Percentiles rank a stretch among this genome's conserved stretches.
phyloP scores from a whole-genome alignment of 2,329 filamentous ascomycete species.

The Geosmithia flava region DNA sequence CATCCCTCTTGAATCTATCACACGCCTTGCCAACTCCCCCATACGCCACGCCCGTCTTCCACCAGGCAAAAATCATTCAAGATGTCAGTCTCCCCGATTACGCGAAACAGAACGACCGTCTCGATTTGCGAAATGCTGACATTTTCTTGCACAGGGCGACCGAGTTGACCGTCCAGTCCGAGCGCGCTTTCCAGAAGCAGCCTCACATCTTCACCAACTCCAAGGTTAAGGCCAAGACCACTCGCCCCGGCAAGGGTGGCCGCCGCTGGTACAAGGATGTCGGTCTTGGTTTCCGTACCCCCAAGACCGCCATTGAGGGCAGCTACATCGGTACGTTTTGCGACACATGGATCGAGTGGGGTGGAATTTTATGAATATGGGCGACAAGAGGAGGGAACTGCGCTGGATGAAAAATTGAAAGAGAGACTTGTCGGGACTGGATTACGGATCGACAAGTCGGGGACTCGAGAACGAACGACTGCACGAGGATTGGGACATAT shows the following conservation, averaged over 20 bases:
- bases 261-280: constrained; percentile 99
- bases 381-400: neutral
- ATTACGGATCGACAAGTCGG: neutral
- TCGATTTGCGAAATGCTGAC: constrained; percentile 1
- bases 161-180: constrained; percentile 98
- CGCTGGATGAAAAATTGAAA: neutral
- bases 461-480: neutral
- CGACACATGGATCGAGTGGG: neutral
- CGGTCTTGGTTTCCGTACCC: constrained; percentile 97
- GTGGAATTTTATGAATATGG: neutral
- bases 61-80: constrained; percentile 28
- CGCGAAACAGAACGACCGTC: constrained; percentile 2
- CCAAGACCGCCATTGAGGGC: constrained; percentile 97
- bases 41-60: constrained; percentile 21
- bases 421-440: neutral
- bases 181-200: constrained; percentile 99
- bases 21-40: constrained; percentile 19
- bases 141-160: constrained; percentile 61
- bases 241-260: constrained; percentile 80
- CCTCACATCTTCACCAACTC: constrained; percentile 99
- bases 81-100: constrained; percentile 21
- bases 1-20: constrained; percentile 16
- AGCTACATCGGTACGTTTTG: constrained; percentile 88
- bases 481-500: neutral
- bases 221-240: constrained; percentile 74